Percentiles rank a stretch among this genome's conserved stretches.
phyloP scores from a whole-genome alignment of 352 stramenopile genomes.

The Globisporangium splendens region DNA sequence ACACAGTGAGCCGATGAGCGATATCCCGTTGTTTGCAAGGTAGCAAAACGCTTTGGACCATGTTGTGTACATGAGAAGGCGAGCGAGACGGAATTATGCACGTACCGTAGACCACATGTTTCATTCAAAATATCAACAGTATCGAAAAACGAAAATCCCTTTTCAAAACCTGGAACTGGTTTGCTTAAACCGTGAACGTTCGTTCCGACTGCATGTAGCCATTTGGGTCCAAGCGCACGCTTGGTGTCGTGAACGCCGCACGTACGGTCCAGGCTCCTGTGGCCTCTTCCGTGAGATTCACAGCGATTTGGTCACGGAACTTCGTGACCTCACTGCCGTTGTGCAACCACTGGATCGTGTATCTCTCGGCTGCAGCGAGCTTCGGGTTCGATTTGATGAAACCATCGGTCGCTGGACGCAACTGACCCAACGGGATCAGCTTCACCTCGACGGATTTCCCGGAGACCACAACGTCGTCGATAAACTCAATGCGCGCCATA shows the following conservation, averaged over 20 bases:
- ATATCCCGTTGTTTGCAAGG: too few species aligned
- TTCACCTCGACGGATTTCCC: slow-evolving; percentile 17
- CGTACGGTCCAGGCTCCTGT: slow-evolving; percentile 18
- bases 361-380: slow-evolving; percentile 22
- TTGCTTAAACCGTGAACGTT: slow-evolving; percentile 14
- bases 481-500: slow-evolving; percentile 28
- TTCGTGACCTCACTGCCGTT: slow-evolving; percentile 12
- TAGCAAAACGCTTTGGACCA: too few species aligned
- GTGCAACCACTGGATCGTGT: slow-evolving; percentile 24
- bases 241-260: slow-evolving; percentile 24
- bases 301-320: slow-evolving; percentile 14
- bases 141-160: too few species aligned
- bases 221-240: slow-evolving; percentile 25
- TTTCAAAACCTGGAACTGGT: too few species aligned
- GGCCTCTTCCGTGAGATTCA: background rate
- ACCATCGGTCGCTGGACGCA: slow-evolving; percentile 19
- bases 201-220: slow-evolving; percentile 21
- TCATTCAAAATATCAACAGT: too few species aligned
- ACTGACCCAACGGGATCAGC: slow-evolving; percentile 29
- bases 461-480: slow-evolving; percentile 22
- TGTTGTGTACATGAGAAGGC: too few species aligned
- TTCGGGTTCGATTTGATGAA: slow-evolving; percentile 23
- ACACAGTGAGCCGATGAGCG: too few species aligned
- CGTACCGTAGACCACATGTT: too few species aligned
- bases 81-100: too few species aligned